These are phyloP conservation scores for Prototheca wickerhamii DNA, from an alignment of 163 green algal genomes.

Conservation along the genomic window DNA sequence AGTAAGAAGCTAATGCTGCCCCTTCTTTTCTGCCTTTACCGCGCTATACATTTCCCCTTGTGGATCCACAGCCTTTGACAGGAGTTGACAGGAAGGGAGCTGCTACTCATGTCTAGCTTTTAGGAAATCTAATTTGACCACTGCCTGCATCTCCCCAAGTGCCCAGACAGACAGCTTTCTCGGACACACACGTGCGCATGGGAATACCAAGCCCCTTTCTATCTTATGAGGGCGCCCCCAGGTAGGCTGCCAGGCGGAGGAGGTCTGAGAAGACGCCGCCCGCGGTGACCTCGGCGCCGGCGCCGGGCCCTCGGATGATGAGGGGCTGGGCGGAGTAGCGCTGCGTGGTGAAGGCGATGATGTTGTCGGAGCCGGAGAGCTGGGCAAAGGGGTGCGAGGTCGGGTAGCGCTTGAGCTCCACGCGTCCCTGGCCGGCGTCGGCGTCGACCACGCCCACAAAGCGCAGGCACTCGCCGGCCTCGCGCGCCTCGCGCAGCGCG, in stretches of 20 bases:
- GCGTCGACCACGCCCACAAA: constrained; percentile 67
- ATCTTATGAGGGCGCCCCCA: constrained; percentile 70
- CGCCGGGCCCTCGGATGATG: constrained; percentile 89
- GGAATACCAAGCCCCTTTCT: background rate
- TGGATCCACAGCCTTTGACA: too few species aligned
- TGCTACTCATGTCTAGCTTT: too few species aligned
- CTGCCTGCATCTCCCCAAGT: background rate
- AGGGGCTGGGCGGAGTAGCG: constrained; percentile 86
- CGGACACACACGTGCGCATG: background rate
- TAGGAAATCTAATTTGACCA: too few species aligned
- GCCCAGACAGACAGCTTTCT: background rate
- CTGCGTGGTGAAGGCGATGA: constrained; percentile 92
- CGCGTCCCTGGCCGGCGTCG: constrained; percentile 41
- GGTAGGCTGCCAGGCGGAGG: constrained; percentile 76
- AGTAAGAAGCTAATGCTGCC: background rate
- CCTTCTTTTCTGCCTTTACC: too few species aligned
- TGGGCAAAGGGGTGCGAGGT: constrained; percentile 80
- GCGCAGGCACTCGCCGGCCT: constrained; percentile 53
- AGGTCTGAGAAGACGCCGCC: constrained; percentile 95
- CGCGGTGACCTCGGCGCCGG: constrained; percentile 92
- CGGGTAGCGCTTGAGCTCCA: constrained; percentile 76
- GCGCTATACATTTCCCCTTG: too few species aligned
- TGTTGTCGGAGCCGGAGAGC: constrained; percentile 90
- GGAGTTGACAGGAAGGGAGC: too few species aligned
- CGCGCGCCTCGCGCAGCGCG: constrained; percentile 52